phyloP scores from a whole-genome alignment of 2,329 filamentous ascomycete genomes.

The Claviceps lovelessii region DNA sequence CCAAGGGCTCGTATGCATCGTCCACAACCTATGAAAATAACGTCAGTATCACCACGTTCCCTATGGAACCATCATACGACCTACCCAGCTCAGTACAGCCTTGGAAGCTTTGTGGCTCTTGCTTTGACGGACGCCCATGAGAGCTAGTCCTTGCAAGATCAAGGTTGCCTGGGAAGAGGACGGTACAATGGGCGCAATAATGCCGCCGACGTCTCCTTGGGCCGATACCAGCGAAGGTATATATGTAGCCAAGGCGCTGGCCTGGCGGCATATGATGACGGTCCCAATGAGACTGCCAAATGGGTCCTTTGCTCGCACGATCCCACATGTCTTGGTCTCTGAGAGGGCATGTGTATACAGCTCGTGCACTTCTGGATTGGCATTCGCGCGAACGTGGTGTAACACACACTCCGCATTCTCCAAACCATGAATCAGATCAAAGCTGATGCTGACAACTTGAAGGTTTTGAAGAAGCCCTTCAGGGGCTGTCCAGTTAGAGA shows the following conservation, averaged over 20 bases:
- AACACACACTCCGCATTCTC: slow-evolving; percentile 63
- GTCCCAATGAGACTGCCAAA: slow-evolving; percentile 58
- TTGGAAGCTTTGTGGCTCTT: slow-evolving; percentile 62
- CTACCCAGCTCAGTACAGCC: slow-evolving; percentile 67
- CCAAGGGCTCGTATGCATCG: slow-evolving; percentile 57
- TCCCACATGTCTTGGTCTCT: slow-evolving; percentile 58
- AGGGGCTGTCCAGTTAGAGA: slow-evolving; percentile 60
- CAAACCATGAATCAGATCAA: slow-evolving; percentile 70
- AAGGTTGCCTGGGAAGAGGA: slow-evolving; percentile 53
- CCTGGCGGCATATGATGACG: slow-evolving; percentile 62
- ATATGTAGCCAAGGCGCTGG: slow-evolving; percentile 52
- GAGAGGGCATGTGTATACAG: slow-evolving; percentile 64
- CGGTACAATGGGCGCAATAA: slow-evolving; percentile 66
- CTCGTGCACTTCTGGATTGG: slow-evolving; percentile 63
- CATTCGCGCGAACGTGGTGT: slow-evolving; percentile 57
- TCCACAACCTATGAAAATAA: slow-evolving; percentile 43
- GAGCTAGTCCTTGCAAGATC: slow-evolving; percentile 59
- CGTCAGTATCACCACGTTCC: slow-evolving; percentile 6
- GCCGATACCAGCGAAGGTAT: slow-evolving; percentile 53
- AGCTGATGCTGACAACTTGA: slow-evolving; percentile 58
- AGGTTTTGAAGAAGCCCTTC: slow-evolving; percentile 63
- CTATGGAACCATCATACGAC: slow-evolving; percentile 16
- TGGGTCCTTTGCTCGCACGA: slow-evolving; percentile 65
- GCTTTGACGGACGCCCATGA: slow-evolving; percentile 71
- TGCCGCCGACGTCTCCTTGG: slow-evolving; percentile 51